phyloP scores from a whole-genome alignment of 345 rosid genomes.

The Erucastrum elatum region DNA sequence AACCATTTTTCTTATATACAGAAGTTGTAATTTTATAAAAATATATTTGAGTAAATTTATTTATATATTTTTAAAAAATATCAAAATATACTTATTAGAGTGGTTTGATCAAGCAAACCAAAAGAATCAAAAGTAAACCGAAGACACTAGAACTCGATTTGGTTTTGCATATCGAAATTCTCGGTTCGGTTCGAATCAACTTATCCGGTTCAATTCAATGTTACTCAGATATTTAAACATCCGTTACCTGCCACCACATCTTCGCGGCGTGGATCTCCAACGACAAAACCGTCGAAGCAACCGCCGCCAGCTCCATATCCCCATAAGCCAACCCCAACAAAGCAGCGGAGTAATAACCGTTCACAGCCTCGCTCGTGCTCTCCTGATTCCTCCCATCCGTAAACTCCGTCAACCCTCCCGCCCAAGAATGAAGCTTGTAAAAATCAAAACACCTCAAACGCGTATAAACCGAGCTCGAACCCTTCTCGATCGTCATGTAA shows the following conservation, averaged over 20 bases:
- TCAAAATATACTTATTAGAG: too few relatives aligned
- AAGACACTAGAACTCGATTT: too few relatives aligned
- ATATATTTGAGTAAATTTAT: too few relatives aligned
- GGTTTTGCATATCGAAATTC: background rate
- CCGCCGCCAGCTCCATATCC: conserved; percentile 62
- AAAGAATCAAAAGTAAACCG: background rate
- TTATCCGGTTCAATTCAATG: background rate
- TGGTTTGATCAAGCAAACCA: too few relatives aligned
- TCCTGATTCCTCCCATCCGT: conserved; percentile 80
- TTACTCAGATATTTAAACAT: too few relatives aligned
- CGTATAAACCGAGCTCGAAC: conserved; percentile 46
- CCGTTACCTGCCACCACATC: conserved; percentile 87
- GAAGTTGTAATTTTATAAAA: too few relatives aligned
- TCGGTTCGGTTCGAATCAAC: conserved; percentile 6
- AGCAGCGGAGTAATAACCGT: conserved; percentile 86
- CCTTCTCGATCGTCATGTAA: conserved; percentile 56
- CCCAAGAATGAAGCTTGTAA: conserved; percentile 93
- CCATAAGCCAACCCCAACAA: conserved; percentile 92
- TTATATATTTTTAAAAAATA: too few relatives aligned
- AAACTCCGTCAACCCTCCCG: conserved; percentile 82
- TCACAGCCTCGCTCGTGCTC: conserved; percentile 87
- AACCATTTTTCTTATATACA: too few relatives aligned
- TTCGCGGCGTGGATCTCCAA: conserved; percentile 85
- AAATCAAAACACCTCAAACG: conserved; percentile 82
- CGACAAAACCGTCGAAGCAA: conserved; percentile 64